Evolutionary conservation across 257 asterid species (phyloP), one percentile per base, ranked within the genome.

Genomic region (Pogostemon cablin): DNA sequence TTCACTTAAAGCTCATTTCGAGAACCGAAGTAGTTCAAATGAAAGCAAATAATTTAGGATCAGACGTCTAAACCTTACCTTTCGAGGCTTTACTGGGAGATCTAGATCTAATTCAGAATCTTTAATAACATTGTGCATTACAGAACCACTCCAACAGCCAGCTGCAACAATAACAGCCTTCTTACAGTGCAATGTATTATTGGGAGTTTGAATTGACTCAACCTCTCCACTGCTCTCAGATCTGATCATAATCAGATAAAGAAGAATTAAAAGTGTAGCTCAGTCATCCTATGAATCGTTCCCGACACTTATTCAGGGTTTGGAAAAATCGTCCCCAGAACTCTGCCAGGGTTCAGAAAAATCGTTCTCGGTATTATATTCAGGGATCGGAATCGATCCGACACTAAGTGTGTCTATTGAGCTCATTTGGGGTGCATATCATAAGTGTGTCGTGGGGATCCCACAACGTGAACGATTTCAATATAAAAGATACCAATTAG

Each of bases 71-170:
- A 59, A 60, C 49, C 80, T 79, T 59, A 93, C 98, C 96, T 93
- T 93, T 78, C 97, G 89, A 85, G 99, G 99, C 81, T 81, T 85
- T 67, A 93, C 82, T 8, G 99, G 99, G 77, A 93, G 68, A 83
- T 89, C 82, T 60, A 89, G 56, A 47, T 85, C 75, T 64, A 81
- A 74, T 57, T 79, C 85, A 62, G 87, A 82, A 75, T 81, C 78
- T 72, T 77, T 75, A 39, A 83, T 54, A 61, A 93, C 73, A 46
- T 84, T 82, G 25, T 82, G 81, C 83, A 91, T 81, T 84, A 93
- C 77, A 44, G 95, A 81, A 47, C 97, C 99, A 79, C 85, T 93
- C 99, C 99, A 93, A 72, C 91, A 90, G 73, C 99, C 99, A 20
- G 97, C 89, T 60, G 99, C 96, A 81, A 91, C 56, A 34, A 93